These are phyloP conservation scores for Tuber borchii DNA, from an alignment of 495 filamentous ascomycete genomes.

Conservation along the genomic window DNA sequence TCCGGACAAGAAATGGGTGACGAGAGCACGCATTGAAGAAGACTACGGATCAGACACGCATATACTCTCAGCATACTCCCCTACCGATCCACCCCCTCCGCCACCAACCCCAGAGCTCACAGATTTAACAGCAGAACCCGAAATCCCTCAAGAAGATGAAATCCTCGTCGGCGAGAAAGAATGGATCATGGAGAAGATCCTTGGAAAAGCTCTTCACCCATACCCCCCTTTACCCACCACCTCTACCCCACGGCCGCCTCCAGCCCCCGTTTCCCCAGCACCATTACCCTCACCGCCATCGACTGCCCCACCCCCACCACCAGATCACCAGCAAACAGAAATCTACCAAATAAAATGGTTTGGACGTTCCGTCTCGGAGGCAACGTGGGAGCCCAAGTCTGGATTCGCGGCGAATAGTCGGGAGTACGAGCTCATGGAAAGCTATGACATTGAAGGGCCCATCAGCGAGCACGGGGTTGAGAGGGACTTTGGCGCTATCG, in stretches of 20 bases:
- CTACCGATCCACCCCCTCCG: background rate
- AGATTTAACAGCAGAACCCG: conserved; percentile 14
- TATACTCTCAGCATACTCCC: conserved; percentile 7
- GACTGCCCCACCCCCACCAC: background rate
- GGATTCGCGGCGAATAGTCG: conserved; percentile 22
- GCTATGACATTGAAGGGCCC: conserved; percentile 29
- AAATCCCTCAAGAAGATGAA: conserved; percentile 18
- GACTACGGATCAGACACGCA: conserved; percentile 17
- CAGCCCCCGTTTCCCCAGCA: background rate
- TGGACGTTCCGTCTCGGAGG: conserved; percentile 20
- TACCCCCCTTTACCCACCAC: conserved; percentile 19
- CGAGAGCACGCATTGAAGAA: conserved; percentile 23
- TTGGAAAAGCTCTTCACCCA: conserved; percentile 18
- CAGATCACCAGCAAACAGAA: background rate
- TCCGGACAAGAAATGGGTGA: conserved; percentile 33
- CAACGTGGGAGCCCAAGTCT: conserved; percentile 30
- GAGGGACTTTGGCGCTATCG: background rate
- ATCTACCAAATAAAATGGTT: conserved; percentile 38
- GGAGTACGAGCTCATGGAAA: conserved; percentile 32
- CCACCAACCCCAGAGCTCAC: conserved; percentile 27
- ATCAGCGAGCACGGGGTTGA: background rate
- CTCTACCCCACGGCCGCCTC: conserved; percentile 10
- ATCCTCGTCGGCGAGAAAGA: conserved; percentile 29
- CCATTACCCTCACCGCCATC: background rate
- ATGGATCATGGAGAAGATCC: conserved; percentile 39